These are phyloP conservation scores for Pseudocercospora vitis DNA, from an alignment of 2,329 filamentous ascomycete species.

Conservation along the genomic window DNA sequence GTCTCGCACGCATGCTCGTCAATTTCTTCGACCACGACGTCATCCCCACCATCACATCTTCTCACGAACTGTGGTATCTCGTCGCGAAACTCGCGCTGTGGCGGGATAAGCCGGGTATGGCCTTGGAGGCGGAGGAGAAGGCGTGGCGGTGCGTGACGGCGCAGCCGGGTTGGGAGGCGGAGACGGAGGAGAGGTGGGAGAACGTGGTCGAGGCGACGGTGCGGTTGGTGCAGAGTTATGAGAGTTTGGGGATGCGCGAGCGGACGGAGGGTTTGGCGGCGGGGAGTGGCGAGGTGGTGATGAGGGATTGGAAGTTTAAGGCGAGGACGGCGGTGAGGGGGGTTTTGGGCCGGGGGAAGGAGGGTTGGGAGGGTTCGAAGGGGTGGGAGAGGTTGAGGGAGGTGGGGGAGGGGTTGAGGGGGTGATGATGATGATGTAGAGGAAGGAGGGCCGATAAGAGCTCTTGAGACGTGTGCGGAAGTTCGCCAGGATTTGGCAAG, in stretches of 20 bases:
- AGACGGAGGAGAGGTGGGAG: slow-evolving; percentile 65
- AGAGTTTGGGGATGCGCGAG: slow-evolving; percentile 61
- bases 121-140: slow-evolving; percentile 82
- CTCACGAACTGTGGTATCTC: slow-evolving; percentile 73
- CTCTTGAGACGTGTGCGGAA: too few species aligned
- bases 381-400: slow-evolving; percentile 65
- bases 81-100: slow-evolving; percentile 72
- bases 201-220: slow-evolving; percentile 75
- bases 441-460: too few species aligned
- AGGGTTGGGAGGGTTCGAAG: slow-evolving; percentile 74
- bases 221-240: slow-evolving; percentile 77
- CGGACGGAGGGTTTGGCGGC: slow-evolving; percentile 54
- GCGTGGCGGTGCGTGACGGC: slow-evolving; percentile 75
- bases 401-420: slow-evolving; percentile 45
- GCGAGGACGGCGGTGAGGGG: slow-evolving; percentile 79
- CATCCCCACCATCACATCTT: slow-evolving; percentile 78
- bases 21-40: slow-evolving; percentile 73
- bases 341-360: slow-evolving; percentile 77
- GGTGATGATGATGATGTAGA: too few species aligned
- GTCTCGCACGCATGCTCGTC: slow-evolving; percentile 62
- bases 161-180: slow-evolving; percentile 56
- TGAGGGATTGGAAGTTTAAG: slow-evolving; percentile 83
- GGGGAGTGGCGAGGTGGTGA: slow-evolving; percentile 60
- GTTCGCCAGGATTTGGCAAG: too few species aligned
- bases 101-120: slow-evolving; percentile 66